phyloP scores from a whole-genome alignment of 1,139 yeast genomes.

The Pichia sp. region DNA sequence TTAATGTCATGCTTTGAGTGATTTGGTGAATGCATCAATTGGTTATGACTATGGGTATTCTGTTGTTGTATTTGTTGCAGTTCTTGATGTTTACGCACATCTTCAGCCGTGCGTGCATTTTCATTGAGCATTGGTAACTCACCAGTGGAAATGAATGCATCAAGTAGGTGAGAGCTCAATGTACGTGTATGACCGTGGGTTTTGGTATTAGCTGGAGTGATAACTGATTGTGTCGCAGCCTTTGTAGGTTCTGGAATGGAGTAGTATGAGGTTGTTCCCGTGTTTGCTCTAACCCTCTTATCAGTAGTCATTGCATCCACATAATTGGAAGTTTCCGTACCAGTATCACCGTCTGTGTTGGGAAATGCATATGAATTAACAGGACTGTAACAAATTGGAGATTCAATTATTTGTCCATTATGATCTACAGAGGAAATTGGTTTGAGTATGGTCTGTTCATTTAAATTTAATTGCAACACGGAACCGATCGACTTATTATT shows the following conservation, averaged over 20 bases:
- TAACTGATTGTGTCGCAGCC: conserved; percentile 6
- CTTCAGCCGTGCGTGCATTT: background rate
- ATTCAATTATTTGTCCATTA: background rate
- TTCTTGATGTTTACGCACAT: too few species aligned
- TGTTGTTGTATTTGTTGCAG: background rate
- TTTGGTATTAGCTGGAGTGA: conserved; percentile 6
- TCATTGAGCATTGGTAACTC: conserved; percentile 16
- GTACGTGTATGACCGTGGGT: conserved; percentile 19
- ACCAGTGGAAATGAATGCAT: conserved; percentile 25
- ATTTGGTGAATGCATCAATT: too few species aligned
- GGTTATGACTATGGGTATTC: background rate
- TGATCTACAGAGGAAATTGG: too few species aligned
- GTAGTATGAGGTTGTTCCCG: conserved; percentile 3
- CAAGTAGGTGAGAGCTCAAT: conserved; percentile 19
- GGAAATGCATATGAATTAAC: background rate
- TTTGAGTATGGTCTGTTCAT: background rate
- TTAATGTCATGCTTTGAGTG: too few species aligned
- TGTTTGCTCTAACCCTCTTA: background rate
- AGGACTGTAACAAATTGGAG: conserved; percentile 3
- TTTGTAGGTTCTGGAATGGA: conserved; percentile 13
- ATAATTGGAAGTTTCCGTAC: background rate
- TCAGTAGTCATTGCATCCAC: background rate
- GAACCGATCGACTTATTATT: conserved; percentile 8
- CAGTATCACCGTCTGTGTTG: background rate
- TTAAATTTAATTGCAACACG: conserved; percentile 4